Percentiles rank a stretch among this genome's conserved stretches.
Evolutionary conservation across 257 asterid genomes (phyloP).

Genomic region (Phtheirospermum japonicum): DNA sequence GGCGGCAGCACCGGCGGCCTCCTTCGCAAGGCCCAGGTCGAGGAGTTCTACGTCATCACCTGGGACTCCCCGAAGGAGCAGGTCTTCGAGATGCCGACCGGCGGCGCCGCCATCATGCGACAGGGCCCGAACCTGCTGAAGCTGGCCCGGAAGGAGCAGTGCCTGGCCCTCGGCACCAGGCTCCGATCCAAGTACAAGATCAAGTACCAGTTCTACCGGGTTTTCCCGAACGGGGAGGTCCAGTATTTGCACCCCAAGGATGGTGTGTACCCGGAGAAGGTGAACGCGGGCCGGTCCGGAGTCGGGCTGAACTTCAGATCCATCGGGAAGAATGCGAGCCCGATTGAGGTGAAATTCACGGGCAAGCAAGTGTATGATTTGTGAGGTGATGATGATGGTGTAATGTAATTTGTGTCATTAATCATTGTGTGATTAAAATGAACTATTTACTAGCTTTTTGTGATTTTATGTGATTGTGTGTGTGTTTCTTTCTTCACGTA

Average conservation of each 20-base stretch:
- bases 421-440: conserved; percentile 16
- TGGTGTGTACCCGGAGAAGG: conserved; percentile 96
- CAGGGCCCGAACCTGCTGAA: conserved; percentile 84
- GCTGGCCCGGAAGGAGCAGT: conserved; percentile 89
- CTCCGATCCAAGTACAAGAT: conserved; percentile 90
- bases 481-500: neutral
- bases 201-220: conserved; percentile 82
- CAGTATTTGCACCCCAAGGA: conserved; percentile 97
- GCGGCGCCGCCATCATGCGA: conserved; percentile 97
- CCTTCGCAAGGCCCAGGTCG: conserved; percentile 84
- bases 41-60: conserved; percentile 88
- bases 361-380: conserved; percentile 76
- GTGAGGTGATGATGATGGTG: conserved; percentile 32
- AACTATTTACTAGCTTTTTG: conserved; percentile 1
- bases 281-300: conserved; percentile 77
- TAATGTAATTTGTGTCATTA: conserved; percentile 19
- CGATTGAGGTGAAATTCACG: conserved; percentile 88
- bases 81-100: conserved; percentile 95
- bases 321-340: conserved; percentile 75
- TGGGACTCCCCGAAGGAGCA: conserved; percentile 97
- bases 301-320: conserved; percentile 74
- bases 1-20: conserved; percentile 97
- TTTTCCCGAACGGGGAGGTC: conserved; percentile 90
- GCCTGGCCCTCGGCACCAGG: conserved; percentile 80
- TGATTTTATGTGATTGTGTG: neutral